These are phyloP conservation scores for Didymella keratinophila DNA, from an alignment of 2,329 filamentous ascomycete genomes.

Conservation along the genomic window DNA sequence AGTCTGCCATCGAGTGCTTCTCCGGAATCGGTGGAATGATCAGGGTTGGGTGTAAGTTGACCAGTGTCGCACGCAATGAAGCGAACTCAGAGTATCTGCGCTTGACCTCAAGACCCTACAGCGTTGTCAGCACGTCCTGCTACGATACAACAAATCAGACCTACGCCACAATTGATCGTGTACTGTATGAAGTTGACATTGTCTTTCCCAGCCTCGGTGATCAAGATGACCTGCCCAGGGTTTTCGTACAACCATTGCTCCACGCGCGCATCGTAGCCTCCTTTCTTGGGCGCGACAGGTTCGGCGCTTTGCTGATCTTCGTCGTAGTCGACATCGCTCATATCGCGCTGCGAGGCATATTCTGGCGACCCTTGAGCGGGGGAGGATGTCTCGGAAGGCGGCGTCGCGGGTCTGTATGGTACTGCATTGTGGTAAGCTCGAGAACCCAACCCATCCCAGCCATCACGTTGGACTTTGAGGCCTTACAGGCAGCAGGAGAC, in stretches of 20 bases:
- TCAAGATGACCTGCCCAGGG: constrained; percentile 85
- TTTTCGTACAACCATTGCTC: constrained; percentile 98
- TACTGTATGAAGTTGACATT: constrained; percentile 96
- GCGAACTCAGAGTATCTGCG: constrained; percentile 96
- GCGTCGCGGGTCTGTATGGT: constrained; percentile 64
- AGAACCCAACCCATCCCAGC: background rate
- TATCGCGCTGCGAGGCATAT: constrained; percentile 62
- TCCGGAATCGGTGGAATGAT: constrained; percentile 97
- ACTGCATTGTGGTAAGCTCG: constrained; percentile 31
- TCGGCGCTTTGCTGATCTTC: constrained; percentile 53
- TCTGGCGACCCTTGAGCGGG: constrained; percentile 71
- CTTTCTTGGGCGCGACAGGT: constrained; percentile 70
- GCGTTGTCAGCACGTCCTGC: constrained; percentile 23
- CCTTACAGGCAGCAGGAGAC: constrained; percentile 51
- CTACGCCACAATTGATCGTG: constrained; percentile 91
- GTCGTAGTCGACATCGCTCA: constrained; percentile 67
- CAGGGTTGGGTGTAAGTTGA: constrained; percentile 90
- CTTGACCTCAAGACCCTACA: constrained; percentile 90
- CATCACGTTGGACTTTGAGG: constrained; percentile 5
- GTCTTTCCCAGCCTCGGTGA: constrained; percentile 93
- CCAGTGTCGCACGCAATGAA: constrained; percentile 85
- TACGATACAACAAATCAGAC: constrained; percentile 33
- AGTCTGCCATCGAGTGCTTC: constrained; percentile 98
- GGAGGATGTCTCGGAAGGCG: constrained; percentile 75
- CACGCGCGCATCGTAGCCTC: constrained; percentile 91